These are phyloP conservation scores for Talaromyces rugulosus DNA, from an alignment of 2,329 filamentous ascomycete species.

Conservation along the genomic window DNA sequence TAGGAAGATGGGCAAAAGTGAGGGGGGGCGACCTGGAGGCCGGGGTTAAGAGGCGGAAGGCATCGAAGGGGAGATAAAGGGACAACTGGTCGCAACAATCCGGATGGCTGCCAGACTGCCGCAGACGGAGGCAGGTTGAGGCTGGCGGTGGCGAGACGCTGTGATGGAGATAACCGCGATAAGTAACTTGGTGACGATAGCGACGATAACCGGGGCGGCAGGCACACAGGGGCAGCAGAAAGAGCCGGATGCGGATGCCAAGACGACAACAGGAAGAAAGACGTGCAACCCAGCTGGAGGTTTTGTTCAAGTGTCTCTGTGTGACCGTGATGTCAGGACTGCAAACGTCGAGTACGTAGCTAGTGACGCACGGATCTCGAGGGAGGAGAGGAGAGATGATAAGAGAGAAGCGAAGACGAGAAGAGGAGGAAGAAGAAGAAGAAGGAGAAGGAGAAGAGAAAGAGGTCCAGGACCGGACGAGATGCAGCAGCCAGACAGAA, in stretches of 20 bases:
- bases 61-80: conserved; percentile 5
- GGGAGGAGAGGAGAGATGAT: background rate
- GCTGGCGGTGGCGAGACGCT: background rate
- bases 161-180: background rate
- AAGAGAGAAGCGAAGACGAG: background rate
- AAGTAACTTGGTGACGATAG: background rate
- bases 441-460: background rate
- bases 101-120: background rate
- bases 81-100: background rate
- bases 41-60: conserved; percentile 15
- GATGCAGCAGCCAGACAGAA: background rate
- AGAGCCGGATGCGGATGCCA: background rate
- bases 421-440: too few relatives aligned
- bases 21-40: conserved; percentile 17
- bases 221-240: background rate
- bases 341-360: background rate
- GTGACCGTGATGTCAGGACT: background rate
- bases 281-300: background rate
- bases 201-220: background rate
- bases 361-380: background rate
- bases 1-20: background rate
- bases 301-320: background rate
- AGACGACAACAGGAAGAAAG: background rate
- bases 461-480: too few relatives aligned
- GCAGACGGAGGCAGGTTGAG: background rate